Base-by-base conservation (phyloP, 371 early-diverging fungal genomes). In the Mucor racemosus region DNA sequence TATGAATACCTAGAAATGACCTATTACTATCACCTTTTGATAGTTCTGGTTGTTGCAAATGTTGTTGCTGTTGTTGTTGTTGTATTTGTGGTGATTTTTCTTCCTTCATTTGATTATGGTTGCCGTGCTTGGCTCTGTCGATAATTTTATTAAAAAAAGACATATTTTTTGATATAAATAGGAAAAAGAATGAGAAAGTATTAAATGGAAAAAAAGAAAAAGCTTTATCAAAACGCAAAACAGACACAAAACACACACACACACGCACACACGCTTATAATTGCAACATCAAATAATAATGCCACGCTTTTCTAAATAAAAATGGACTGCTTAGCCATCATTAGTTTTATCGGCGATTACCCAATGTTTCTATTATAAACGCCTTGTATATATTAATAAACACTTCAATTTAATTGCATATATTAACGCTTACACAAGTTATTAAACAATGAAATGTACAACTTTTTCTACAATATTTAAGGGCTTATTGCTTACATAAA, bases 141-240 rank as follows among this genome's bases (percentile, higher is more conserved):
- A 70, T 65, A 14, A 70, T 61, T 26, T 70, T 70, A 33, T 65
- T 60, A 21, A 70, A 62, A 41, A 70, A 65, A n/a, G 70, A 70
- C 70, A 70, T 70, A 3, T 17, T 53, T 21, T 34, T 35, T 26
- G 14, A 26, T 21, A 1, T 9, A 55, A n/a, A 1, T 2, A 21
- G 35, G 4, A 8, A 50, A n/a, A 19, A 2, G 33, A 19, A 46
- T 46, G 42, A 54, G 34, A 44, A 61, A 15, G 44, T 55, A 44
- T 8, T 7, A 53, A 53, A 53, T 50, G 33, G 55, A 64, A 36
- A 59, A 42, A 59, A 31, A 48, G 5, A 57, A 64, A 56, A 33
- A 55, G 55, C 31, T 60, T 13, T 44, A 60, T 53, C 34, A 36
- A 46, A 60, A 33, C 26, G 21, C 5, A 31, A 60, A 26, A 21